These are phyloP conservation scores for Teratosphaeria zuluensis DNA, from an alignment of 2,329 filamentous ascomycete species.

Conservation along the genomic window DNA sequence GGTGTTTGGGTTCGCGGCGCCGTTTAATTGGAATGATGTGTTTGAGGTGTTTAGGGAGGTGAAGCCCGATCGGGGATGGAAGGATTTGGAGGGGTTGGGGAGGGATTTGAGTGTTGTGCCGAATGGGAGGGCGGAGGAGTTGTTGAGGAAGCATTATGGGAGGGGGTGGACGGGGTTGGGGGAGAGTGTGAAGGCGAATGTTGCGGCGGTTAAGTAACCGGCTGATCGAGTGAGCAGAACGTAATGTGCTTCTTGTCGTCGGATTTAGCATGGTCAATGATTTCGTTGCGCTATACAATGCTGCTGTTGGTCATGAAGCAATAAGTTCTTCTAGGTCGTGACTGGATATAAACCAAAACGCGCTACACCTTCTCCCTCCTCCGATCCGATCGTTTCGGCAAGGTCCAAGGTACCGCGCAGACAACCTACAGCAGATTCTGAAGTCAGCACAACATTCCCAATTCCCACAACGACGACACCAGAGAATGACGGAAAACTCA, in stretches of 20 bases:
- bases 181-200: slow-evolving; percentile 18
- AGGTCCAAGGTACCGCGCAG: slow-evolving; percentile 41
- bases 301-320: background rate
- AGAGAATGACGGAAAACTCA: no score
- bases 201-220: background rate
- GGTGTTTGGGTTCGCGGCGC: slow-evolving; percentile 44
- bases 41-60: slow-evolving; percentile 29
- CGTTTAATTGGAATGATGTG: slow-evolving; percentile 39
- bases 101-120: slow-evolving; percentile 18
- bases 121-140: slow-evolving; percentile 17
- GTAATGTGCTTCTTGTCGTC: no score
- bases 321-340: background rate
- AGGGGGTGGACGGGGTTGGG: slow-evolving; percentile 16
- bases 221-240: no score
- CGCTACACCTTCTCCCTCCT: slow-evolving; percentile 13
- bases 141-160: slow-evolving; percentile 22
- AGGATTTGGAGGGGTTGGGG: slow-evolving; percentile 10
- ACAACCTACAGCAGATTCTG: slow-evolving; percentile 36
- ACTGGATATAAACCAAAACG: background rate
- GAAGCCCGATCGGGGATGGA: slow-evolving; percentile 26
- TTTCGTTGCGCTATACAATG: background rate
- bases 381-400: slow-evolving; percentile 33
- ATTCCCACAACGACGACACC: no score
- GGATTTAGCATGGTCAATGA: no score
- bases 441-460: no score